These are phyloP conservation scores for Favolaschia claudopus DNA, from an alignment of 768 basidiomycete species.

Conservation along the genomic window DNA sequence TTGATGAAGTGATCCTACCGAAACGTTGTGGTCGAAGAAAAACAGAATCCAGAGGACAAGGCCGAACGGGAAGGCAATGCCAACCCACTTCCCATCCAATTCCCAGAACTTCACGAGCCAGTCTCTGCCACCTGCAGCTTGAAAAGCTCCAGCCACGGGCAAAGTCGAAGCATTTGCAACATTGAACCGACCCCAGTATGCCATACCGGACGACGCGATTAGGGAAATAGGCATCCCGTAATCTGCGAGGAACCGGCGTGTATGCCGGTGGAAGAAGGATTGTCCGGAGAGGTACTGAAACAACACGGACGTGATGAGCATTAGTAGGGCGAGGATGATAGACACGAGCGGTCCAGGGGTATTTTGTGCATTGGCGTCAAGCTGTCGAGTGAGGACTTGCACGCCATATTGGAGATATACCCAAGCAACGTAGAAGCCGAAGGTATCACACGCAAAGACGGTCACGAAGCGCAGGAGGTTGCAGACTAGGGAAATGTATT, in stretches of 20 bases:
- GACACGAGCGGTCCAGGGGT: constrained; percentile 63
- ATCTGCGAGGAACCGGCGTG: constrained; percentile 80
- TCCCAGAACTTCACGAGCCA: constrained; percentile 95
- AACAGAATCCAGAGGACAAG: constrained; percentile 89
- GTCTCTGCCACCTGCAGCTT: constrained; percentile 70
- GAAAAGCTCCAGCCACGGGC: constrained; percentile 73
- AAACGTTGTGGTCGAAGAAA: constrained; percentile 96
- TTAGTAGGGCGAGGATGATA: constrained; percentile 78
- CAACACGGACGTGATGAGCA: constrained; percentile 77
- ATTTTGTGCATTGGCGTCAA: constrained; percentile 46
- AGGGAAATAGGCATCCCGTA: constrained; percentile 93
- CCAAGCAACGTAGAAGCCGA: constrained; percentile 93
- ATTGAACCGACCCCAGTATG: constrained; percentile 87
- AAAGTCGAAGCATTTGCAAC: constrained; percentile 66
- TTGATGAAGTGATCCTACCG: constrained; percentile 56
- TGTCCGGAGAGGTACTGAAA: constrained; percentile 73
- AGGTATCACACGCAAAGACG: constrained; percentile 89
- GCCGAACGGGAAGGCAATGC: constrained; percentile 89
- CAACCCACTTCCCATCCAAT: constrained; percentile 87
- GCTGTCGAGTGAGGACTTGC: constrained; percentile 82
- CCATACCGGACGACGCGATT: constrained; percentile 75
- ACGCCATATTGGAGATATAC: constrained; percentile 91
- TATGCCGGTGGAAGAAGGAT: constrained; percentile 73
- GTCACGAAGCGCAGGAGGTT: constrained; percentile 89
- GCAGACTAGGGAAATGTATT: constrained; percentile 59